These are phyloP conservation scores for Pseudogymnoascus sp. DNA, from an alignment of 2,329 filamentous ascomycete species.

Conservation along the genomic window DNA sequence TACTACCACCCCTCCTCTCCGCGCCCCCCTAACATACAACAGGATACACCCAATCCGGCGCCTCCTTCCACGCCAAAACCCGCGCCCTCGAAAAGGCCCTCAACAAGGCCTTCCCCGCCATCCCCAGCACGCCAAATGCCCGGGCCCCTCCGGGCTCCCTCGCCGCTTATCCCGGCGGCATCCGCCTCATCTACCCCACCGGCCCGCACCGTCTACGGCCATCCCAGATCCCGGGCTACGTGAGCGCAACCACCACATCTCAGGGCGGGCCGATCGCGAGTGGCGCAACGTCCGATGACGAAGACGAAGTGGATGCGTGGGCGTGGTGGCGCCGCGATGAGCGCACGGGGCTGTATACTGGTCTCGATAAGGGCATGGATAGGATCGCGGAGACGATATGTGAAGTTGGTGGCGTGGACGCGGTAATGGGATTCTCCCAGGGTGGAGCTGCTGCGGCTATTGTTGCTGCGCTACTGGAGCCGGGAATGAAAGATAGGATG, in stretches of 20 bases:
- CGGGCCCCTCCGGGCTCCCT: conserved; percentile 43
- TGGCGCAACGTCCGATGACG: conserved; percentile 33
- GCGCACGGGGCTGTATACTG: conserved; percentile 54
- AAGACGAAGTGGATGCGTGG: conserved; percentile 58
- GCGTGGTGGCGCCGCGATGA: conserved; percentile 75
- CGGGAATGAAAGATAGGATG: conserved; percentile 38
- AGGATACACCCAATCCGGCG: conserved; percentile 87
- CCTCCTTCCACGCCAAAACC: conserved; percentile 79
- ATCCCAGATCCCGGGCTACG: conserved; percentile 62
- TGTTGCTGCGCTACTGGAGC: conserved; percentile 64
- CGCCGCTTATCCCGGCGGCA: conserved; percentile 32
- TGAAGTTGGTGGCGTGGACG: conserved; percentile 62
- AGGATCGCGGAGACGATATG: conserved; percentile 53
- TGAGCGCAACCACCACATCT: conserved; percentile 23
- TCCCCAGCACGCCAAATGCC: conserved; percentile 43
- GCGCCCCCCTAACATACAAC: background rate
- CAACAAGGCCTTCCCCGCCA: conserved; percentile 59
- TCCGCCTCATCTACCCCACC: conserved; percentile 59
- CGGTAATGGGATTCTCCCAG: conserved; percentile 75
- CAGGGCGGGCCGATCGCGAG: conserved; percentile 27
- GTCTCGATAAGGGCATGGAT: conserved; percentile 59
- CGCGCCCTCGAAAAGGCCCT: conserved; percentile 78
- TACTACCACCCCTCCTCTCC: conserved; percentile 15
- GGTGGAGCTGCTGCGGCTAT: conserved; percentile 66
- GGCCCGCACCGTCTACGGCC: conserved; percentile 55